phyloP scores from a whole-genome alignment of 441 rosid genomes.

The Bocquillonia castaneifolia region DNA sequence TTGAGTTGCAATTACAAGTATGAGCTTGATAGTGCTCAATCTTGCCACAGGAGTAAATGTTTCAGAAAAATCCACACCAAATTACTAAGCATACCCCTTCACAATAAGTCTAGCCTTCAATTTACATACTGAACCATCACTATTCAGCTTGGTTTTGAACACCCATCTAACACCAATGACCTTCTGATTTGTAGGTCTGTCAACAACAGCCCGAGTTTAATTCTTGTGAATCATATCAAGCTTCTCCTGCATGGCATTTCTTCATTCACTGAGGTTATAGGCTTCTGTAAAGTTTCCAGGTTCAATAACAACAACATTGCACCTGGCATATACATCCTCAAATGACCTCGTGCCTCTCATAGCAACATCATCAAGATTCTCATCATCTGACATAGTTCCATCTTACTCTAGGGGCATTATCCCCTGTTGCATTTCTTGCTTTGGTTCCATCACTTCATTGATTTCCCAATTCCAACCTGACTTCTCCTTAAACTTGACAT shows the following conservation, averaged over 20 bases:
- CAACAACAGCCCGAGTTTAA: background rate
- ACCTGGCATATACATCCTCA: background rate
- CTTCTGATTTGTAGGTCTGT: background rate
- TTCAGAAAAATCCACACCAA: background rate
- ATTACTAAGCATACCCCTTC: background rate
- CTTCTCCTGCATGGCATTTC: background rate
- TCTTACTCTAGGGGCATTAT: background rate
- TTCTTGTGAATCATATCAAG: background rate
- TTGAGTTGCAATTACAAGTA: background rate
- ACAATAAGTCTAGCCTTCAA: background rate
- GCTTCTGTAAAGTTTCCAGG: background rate
- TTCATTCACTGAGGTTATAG: background rate
- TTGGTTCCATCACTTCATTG: background rate
- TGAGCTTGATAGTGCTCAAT: background rate
- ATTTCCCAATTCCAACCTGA: background rate
- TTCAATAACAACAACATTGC: background rate
- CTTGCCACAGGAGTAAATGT: background rate
- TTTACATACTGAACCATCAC: background rate
- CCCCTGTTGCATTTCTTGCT: background rate
- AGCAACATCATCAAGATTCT: background rate
- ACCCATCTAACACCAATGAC: background rate
- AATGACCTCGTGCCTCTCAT: background rate
- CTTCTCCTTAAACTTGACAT: background rate
- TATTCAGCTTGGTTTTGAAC: background rate
- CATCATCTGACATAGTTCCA: background rate